Base-by-base conservation (phyloP, 108 stramenopile genomes). In the Tribonema minus region DNA sequence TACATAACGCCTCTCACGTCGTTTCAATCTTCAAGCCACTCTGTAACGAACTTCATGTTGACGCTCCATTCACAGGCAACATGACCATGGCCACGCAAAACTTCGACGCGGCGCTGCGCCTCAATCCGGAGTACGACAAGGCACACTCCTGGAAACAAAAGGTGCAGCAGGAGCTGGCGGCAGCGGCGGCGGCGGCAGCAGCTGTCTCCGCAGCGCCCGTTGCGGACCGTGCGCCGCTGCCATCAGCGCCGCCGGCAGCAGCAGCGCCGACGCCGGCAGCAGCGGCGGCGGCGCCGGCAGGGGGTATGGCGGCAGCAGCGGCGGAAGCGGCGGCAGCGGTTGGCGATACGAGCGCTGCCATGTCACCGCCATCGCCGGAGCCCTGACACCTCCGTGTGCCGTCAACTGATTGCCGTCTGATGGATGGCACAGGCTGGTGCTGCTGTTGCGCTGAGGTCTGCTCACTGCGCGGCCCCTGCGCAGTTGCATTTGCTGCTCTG, bases 91-190 rank as follows among this genome's bases (percentile, higher is more conserved):
- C 90, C 4, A 54, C 78, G 28, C 59, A 54, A 0, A 59, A 84
- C 68, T 90, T 90, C 64, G 72, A 83, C 33, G 39, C 60, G 64
- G 63, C 85, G 7, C 54, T 89, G 9, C 46, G n/a, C 3, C 25
- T 90, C 59, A 88, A 86, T 37, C 32, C 82, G 0, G 70, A 83
- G 6, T 90, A 90, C 76, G 86, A 75, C 26, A 89, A 90, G 76
- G 90, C 90, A 1, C 38, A 78, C 12, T 81, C 79, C 2, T 87
- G 86, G 86, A 36, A 85, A n/a, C 76, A 80, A 12, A 86, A 86
- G 72, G 86, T 87, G 0, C 2, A 32, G 67, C 62, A 39, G 3
- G 81, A 82, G 32, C 31, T 69, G 20, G 46, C 46, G 20, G 46
- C 20, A 54, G 15, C 20, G 46, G 15, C 15, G 9, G 46, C 46